Evolutionary conservation across 2,329 filamentous ascomycete genomes (phyloP).

Genomic region (Mycosphaerelloides madeirae): DNA sequence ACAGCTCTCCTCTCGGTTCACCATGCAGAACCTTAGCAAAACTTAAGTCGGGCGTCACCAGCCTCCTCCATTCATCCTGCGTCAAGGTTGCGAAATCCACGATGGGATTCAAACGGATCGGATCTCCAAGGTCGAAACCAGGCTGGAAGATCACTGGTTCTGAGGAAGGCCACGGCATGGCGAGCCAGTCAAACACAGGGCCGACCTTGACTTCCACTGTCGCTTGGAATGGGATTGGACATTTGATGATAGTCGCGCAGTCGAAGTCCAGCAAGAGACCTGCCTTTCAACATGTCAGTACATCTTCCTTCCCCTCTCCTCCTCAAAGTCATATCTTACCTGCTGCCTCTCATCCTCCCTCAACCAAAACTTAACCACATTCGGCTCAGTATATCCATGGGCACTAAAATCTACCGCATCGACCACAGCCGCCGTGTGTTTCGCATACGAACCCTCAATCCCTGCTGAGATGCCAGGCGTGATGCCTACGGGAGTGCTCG

Average conservation of each 20-base stretch:
- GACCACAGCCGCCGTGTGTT: slow-evolving; percentile 3
- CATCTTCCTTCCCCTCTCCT: background rate
- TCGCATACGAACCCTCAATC: background rate
- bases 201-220: slow-evolving; percentile 11
- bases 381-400: slow-evolving; percentile 3
- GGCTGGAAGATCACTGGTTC: slow-evolving; percentile 10
- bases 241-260: slow-evolving; percentile 10
- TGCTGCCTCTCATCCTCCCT: slow-evolving; percentile 7
- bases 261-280: slow-evolving; percentile 10
- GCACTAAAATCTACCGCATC: slow-evolving; percentile 5
- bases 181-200: slow-evolving; percentile 13
- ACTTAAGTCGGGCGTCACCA: slow-evolving; percentile 4
- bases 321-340: background rate
- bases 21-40: no score
- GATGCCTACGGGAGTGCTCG: background rate
- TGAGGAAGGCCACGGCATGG: slow-evolving; percentile 8
- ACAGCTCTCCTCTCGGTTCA: no score
- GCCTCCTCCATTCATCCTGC: slow-evolving; percentile 4
- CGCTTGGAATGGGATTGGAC: slow-evolving; percentile 3
- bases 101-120: background rate
- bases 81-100: slow-evolving; percentile 5
- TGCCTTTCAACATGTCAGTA: background rate
- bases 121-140: slow-evolving; percentile 9
- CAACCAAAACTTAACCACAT: slow-evolving; percentile 9
- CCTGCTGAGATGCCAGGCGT: slow-evolving; percentile 1